phyloP scores from a whole-genome alignment of 495 filamentous ascomycete species.

The Lentithecium fluviatile region DNA sequence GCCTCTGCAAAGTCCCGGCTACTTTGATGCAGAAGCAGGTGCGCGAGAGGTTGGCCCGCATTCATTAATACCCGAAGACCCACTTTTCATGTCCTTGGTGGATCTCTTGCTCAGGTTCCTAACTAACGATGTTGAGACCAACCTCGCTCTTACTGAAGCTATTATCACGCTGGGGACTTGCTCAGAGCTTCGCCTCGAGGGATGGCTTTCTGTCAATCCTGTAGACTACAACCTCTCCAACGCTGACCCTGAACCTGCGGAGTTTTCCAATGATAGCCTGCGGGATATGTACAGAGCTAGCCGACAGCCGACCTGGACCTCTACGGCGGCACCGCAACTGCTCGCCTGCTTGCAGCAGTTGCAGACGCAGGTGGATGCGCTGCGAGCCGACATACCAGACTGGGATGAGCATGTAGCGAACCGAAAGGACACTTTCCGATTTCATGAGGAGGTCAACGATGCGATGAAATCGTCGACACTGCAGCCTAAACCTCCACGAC shows the following conservation, averaged over 20 bases:
- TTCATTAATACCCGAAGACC: slow-evolving; percentile 52
- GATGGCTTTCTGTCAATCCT: slow-evolving; percentile 83
- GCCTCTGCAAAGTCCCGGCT: slow-evolving; percentile 52
- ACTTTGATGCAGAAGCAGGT: slow-evolving; percentile 48
- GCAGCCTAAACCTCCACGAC: slow-evolving; percentile 10
- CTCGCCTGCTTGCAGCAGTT: slow-evolving; percentile 36
- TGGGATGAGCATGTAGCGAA: slow-evolving; percentile 39
- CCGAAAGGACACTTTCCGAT: slow-evolving; percentile 41
- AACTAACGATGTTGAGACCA: slow-evolving; percentile 84
- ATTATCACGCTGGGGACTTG: slow-evolving; percentile 82
- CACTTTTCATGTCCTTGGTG: slow-evolving; percentile 69
- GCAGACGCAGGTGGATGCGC: slow-evolving; percentile 30
- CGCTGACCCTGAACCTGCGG: slow-evolving; percentile 19
- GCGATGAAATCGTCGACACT: slow-evolving; percentile 24
- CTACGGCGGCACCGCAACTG: slow-evolving; percentile 35
- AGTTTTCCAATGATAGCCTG: slow-evolving; percentile 16
- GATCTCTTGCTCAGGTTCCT: slow-evolving; percentile 75
- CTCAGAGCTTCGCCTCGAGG: slow-evolving; percentile 75
- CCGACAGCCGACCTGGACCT: slow-evolving; percentile 35
- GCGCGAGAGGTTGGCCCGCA: slow-evolving; percentile 24
- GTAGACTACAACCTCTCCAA: slow-evolving; percentile 54
- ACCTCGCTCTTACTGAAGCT: slow-evolving; percentile 78
- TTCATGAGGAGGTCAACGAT: slow-evolving; percentile 35
- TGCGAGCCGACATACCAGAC: slow-evolving; percentile 39
- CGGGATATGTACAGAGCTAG: slow-evolving; percentile 33